Evolutionary conservation across 2,329 filamentous ascomycete species (phyloP).

Genomic region (Pseudonectria foliicola): DNA sequence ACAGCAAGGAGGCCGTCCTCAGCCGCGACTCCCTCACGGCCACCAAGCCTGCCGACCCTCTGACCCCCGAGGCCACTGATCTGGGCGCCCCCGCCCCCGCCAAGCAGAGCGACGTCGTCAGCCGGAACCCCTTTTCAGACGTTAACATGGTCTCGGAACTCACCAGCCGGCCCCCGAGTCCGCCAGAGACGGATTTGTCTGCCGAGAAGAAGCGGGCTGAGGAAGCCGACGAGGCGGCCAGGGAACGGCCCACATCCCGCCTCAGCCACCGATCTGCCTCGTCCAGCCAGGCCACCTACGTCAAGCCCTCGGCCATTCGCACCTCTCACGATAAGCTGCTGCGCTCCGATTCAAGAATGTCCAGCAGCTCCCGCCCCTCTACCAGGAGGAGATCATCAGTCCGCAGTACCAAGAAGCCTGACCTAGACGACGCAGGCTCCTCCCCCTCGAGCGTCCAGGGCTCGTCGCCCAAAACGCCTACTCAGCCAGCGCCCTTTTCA

Average conservation of each 20-base stretch:
- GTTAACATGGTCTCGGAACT: conserved; percentile 28
- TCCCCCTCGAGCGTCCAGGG: conserved; percentile 41
- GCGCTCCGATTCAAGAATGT: conserved; percentile 27
- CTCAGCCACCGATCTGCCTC: conserved; percentile 47
- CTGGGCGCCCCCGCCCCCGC: conserved; percentile 34
- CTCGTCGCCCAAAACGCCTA: conserved; percentile 57
- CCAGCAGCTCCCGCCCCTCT: conserved; percentile 28
- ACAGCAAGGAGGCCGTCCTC: conserved; percentile 79
- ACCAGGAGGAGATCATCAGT: conserved; percentile 32
- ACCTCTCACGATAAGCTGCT: conserved; percentile 31
- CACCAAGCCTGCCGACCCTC: conserved; percentile 33
- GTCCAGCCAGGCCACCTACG: conserved; percentile 52
- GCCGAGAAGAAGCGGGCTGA: conserved; percentile 33
- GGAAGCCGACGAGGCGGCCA: conserved; percentile 15
- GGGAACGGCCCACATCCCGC: conserved; percentile 33
- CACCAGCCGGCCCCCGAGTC: conserved; percentile 50
- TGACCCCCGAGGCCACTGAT: conserved; percentile 68
- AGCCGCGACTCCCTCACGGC: conserved; percentile 47
- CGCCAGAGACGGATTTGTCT: conserved; percentile 56
- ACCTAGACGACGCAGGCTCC: conserved; percentile 37
- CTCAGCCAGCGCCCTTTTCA: conserved; percentile 45
- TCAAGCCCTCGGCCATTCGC: conserved; percentile 32
- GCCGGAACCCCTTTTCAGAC: conserved; percentile 6
- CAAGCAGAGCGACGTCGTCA: conserved; percentile 10
- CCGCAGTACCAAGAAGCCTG: conserved; percentile 28